phyloP scores from a whole-genome alignment of 179 eudicot genomes.

The Vitellaria paradoxa region DNA sequence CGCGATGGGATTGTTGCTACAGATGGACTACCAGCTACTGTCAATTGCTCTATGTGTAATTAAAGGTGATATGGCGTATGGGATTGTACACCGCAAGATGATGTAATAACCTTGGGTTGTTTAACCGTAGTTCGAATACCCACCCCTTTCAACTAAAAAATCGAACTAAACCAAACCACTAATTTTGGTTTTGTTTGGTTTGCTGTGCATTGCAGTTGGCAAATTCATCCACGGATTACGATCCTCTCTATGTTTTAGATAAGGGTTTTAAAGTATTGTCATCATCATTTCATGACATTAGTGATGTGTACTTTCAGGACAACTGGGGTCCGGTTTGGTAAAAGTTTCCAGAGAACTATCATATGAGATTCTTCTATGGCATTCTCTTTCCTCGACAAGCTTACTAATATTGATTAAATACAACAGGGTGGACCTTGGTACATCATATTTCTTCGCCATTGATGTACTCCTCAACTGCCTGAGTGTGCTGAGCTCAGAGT shows the following conservation, averaged over 20 bases:
- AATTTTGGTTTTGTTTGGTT: too few species aligned
- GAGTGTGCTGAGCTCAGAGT: conserved; percentile 91
- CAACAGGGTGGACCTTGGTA: conserved; percentile 94
- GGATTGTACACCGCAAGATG: too few species aligned
- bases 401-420: conserved; percentile 13
- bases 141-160: too few species aligned
- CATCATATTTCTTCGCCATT: conserved; percentile 75
- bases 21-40: too few species aligned
- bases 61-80: too few species aligned
- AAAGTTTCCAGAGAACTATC: conserved; percentile 12
- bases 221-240: conserved; percentile 63
- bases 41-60: too few species aligned
- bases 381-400: neutral
- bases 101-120: too few species aligned
- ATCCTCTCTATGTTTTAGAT: conserved; percentile 80
- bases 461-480: conserved; percentile 91
- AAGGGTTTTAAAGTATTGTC: conserved; percentile 77
- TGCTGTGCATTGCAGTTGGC: conserved; percentile 52
- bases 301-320: conserved; percentile 91
- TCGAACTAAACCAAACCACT: too few species aligned
- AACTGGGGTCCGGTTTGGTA: conserved; percentile 97
- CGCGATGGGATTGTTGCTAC: too few species aligned
- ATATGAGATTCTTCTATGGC: neutral
- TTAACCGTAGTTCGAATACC: too few species aligned
- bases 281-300: conserved; percentile 88